Evolutionary conservation across 208 protist genomes (phyloP), one percentile per base, ranked within the genome.

Genomic region (Trypanosoma caninum): DNA sequence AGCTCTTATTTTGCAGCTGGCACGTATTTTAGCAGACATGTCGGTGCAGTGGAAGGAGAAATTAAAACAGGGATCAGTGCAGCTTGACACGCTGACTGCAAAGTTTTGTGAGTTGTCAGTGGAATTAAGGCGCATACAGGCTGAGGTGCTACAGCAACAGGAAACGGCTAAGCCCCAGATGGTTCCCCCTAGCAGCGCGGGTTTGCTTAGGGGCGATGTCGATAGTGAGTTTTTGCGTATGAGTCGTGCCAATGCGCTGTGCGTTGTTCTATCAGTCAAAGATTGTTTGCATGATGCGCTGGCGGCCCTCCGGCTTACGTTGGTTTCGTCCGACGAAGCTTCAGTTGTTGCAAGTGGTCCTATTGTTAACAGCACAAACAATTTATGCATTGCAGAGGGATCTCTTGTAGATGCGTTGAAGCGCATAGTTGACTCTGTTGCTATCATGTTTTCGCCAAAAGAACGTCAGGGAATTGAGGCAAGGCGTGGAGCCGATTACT

Each of bases 281-380:
- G 63, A 69, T 41, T 28, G 62, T n/a, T 34, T 69, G 18, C 46
- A 60, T 30, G 63, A 69, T 34, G 54, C 63, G 13, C 20, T 61
- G 20, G n/a, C n/a, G 11, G 63, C 63, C 8, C 27, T 69, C 22
- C 47, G 42, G 25, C 30, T 35, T 6, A 10, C 55, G 3, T 14
- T 28, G 2, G 16, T 11, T 16, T 25, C 37, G 2, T 7, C 38
- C 16, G 16, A 20, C 5, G 28, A 44, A 9, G 40, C 14, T 30
- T 22, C 22, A 11, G 14, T 14, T 22, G 28, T 1, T 1, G 16
- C n/a, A 27, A 6, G 28, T 9, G n/a, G 11, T 0, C 23, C 11
- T 16, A 27, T 31, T 20, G 44, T 20, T 2, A 18, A 35, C n/a
- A 7, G 10, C 5, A 57, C 35, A 27, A 18, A 54, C 3, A 45